Percentiles rank a stretch among this genome's conserved stretches.
phyloP scores from a whole-genome alignment of 1,284 basidiomycete species.

The Coniophora puteana region DNA sequence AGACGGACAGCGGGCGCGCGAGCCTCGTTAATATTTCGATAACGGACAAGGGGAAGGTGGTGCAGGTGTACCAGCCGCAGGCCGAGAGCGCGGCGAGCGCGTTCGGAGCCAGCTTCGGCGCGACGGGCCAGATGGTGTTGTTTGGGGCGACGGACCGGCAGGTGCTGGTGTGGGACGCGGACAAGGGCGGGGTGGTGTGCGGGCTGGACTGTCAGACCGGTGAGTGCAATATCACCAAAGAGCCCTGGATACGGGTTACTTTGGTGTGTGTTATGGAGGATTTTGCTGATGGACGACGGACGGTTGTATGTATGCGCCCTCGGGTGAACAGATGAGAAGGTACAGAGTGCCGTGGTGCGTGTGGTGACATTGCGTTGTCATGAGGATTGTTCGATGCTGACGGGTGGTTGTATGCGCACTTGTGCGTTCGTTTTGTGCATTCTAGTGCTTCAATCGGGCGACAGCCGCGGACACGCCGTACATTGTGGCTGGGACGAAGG shows the following conservation, averaged over 20 bases:
- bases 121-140: constrained; percentile 45
- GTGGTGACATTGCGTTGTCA: background rate
- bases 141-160: constrained; percentile 50
- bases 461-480: constrained; percentile 31
- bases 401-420: constrained; percentile 1
- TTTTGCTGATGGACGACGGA: constrained; percentile 16
- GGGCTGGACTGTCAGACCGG: constrained; percentile 57
- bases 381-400: constrained; percentile 5
- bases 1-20: constrained; percentile 42
- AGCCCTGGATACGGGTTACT: background rate
- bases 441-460: constrained; percentile 44
- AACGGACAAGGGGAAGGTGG: constrained; percentile 45
- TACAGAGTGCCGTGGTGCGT: constrained; percentile 56
- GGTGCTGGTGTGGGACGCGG: constrained; percentile 57
- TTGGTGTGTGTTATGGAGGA: background rate
- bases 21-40: constrained; percentile 46
- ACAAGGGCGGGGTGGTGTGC: constrained; percentile 45
- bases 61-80: constrained; percentile 45
- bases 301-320: too few relatives aligned
- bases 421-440: too few relatives aligned
- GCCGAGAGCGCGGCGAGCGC: constrained; percentile 26
- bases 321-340: constrained; percentile 49
- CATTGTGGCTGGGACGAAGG: constrained; percentile 52
- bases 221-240: constrained; percentile 24
- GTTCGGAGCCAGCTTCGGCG: constrained; percentile 50